Percentiles rank a stretch among this genome's conserved stretches.
phyloP scores from a whole-genome alignment of 352 stramenopile species.

The Peronosclerospora sorghi region DNA sequence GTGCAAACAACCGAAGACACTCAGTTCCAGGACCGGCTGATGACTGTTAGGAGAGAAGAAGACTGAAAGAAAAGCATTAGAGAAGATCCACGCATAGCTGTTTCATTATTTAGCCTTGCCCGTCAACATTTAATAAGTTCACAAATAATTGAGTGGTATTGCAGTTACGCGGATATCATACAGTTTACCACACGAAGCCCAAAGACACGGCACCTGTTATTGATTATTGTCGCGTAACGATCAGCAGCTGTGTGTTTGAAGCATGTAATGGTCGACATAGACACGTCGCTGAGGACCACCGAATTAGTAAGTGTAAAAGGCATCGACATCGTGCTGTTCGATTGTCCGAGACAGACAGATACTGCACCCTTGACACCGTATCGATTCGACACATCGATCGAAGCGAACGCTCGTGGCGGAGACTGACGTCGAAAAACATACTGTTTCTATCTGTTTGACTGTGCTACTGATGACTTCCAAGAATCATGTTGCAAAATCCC shows the following conservation, averaged over 20 bases:
- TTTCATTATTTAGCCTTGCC: too few species aligned
- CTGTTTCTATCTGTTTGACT: background rate
- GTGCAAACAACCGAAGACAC: slow-evolving; percentile 17
- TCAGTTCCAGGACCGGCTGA: slow-evolving; percentile 18
- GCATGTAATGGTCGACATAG: background rate
- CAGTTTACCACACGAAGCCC: background rate
- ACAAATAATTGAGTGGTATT: slow-evolving; percentile 1
- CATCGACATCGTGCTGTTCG: background rate
- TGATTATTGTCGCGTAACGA: too few species aligned
- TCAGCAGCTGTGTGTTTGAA: too few species aligned
- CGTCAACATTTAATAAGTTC: too few species aligned
- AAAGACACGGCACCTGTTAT: too few species aligned
- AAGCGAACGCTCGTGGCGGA: background rate
- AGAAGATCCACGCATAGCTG: slow-evolving; percentile 11
- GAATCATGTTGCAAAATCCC: slow-evolving; percentile 7
- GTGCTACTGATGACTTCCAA: too few species aligned
- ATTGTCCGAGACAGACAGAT: background rate
- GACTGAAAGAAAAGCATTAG: slow-evolving; percentile 4
- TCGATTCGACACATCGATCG: background rate
- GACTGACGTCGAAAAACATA: background rate
- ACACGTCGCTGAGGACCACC: background rate
- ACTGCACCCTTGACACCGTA: background rate
- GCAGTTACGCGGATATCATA: background rate
- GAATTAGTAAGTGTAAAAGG: background rate
- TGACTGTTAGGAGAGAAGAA: slow-evolving; percentile 5